Conservation (phyloP, 441 rosid species). For the Bruguiera hainesii region DNA sequence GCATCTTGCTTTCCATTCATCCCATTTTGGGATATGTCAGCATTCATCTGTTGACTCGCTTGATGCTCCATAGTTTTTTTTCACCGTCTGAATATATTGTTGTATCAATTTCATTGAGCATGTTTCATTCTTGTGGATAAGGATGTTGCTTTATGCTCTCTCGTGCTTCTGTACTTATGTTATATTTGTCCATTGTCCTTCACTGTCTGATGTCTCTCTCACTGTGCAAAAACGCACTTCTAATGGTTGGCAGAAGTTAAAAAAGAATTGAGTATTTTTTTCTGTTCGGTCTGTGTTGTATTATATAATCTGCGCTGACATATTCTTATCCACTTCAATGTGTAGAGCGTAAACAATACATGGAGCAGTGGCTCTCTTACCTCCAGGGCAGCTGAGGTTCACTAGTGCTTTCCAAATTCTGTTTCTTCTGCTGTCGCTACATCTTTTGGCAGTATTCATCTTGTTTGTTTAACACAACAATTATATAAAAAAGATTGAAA, state of each 20-base stretch:
- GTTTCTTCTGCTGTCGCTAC: slow-evolving; percentile 6
- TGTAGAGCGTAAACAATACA: slow-evolving; percentile 49
- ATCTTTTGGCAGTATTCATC: slow-evolving; percentile 17
- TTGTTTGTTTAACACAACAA: slow-evolving; percentile 10
- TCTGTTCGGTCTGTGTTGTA: background rate
- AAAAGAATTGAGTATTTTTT: background rate
- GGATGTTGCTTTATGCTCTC: background rate
- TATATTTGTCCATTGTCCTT: background rate
- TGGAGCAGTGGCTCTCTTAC: slow-evolving; percentile 62
- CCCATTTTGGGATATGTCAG: background rate
- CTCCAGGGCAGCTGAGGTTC: slow-evolving; percentile 39
- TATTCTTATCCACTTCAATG: slow-evolving; percentile 7
- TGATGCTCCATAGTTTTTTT: background rate
- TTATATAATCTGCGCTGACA: background rate
- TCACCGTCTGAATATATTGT: background rate
- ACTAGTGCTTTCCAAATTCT: background rate
- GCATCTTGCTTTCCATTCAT: background rate
- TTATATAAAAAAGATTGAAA: slow-evolving; percentile 21
- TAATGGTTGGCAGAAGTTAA: background rate
- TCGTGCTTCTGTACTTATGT: too few species aligned
- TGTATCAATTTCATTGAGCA: too few species aligned
- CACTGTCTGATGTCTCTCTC: background rate
- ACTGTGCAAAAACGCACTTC: background rate
- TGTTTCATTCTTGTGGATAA: too few species aligned
- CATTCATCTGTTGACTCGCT: background rate